A percentile compares a stretch with the other conserved stretches of the same genome.
phyloP scores from a whole-genome alignment of 305 asterid genomes.

The Fraxinus baroniana region DNA sequence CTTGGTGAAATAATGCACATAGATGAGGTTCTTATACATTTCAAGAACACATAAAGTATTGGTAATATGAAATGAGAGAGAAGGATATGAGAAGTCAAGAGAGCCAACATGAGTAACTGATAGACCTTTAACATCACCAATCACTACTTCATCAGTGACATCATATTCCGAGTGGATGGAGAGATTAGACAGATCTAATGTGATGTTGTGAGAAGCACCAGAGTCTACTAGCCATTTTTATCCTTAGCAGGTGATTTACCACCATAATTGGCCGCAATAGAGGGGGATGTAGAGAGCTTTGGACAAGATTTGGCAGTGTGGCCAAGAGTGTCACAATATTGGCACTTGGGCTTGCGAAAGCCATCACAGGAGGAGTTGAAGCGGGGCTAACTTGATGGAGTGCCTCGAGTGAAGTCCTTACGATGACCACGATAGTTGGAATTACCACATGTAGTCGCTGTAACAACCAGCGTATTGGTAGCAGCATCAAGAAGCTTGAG shows the following conservation, averaged over 20 bases:
- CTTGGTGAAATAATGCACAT: not conserved
- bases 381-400: not conserved
- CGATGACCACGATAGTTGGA: not conserved
- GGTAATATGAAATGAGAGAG: not conserved
- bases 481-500: not conserved
- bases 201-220: not conserved
- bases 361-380: not conserved
- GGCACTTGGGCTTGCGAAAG: not conserved
- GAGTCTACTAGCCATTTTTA: not conserved
- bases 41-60: not conserved
- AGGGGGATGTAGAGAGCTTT: not conserved
- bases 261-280: not conserved
- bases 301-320: not conserved
- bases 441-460: not conserved
- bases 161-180: not conserved
- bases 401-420: not conserved
- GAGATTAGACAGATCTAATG: not conserved
- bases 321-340: not conserved
- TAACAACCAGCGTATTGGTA: not conserved
- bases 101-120: not conserved
- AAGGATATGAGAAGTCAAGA: not conserved
- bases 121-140: not conserved
- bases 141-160: not conserved
- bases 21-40: not conserved
- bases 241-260: not conserved